Base-by-base conservation (phyloP, 2,329 filamentous ascomycete species). In the Onygena corvina region DNA sequence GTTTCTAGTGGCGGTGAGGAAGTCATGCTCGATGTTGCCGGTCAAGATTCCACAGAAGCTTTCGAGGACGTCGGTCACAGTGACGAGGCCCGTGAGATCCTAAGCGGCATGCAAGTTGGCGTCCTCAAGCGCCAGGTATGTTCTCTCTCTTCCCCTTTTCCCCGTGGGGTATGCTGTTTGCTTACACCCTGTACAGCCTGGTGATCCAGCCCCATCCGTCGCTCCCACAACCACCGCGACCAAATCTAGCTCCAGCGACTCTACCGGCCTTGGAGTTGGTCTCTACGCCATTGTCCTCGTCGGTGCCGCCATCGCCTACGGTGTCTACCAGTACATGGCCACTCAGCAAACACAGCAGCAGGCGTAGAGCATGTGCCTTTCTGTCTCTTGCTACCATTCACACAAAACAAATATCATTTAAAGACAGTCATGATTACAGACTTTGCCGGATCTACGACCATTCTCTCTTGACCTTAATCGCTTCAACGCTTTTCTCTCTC, bases 51-150 rank as follows among this genome's bases (percentile, higher is more conserved):
- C 62, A 94, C 90, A 61, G 92, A 96, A 73, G 90, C 92, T 54
- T 98, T 98, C 67, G 92, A 98, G 75, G 92, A 98, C 71, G 92
- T 98, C 63, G 92, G 92, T 65, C 92, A 98, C 83, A 93, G 86
- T 62, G 92, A 98, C 70, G 92, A 98, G 76, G 92, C 92, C 58
- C 84, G 92, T 58, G 90, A 96, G 75, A 90, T 94, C 58, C 81
- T 98, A 51, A 81, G 84, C 27, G 79, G 80, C 62, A 74, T 94
- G 57, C 70, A 81, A 47, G 76, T 92, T 58, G 89, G 86, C 57
- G 75, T 65, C 31, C 70, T 95, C 67, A 93, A 94, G 81, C 79
- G 86, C 68, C 67, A 78, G 75, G 86, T 93, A 77, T 62, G 80
- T 66, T 52, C 14, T 44, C 7, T 45, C 47, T 38, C 23, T 14